Base-by-base conservation (phyloP, 495 filamentous ascomycete genomes). In the Penicillium robsamsonii region DNA sequence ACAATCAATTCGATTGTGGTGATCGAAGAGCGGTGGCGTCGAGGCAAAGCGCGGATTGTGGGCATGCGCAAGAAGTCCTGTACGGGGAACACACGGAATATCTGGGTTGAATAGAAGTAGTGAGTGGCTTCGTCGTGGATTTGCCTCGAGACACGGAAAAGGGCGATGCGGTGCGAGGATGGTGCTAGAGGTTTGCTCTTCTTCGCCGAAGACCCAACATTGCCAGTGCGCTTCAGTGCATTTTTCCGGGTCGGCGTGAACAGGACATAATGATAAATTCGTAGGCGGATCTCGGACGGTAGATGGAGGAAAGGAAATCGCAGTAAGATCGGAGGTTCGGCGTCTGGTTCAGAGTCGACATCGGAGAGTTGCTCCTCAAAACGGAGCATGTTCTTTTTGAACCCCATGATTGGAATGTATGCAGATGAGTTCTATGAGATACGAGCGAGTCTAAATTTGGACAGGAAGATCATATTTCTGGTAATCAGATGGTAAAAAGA, bases 291-390 rank as follows among this genome's bases (percentile, higher is more conserved):
- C 64, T 96, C 91, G 10, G 83, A 79, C 0, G 91, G 91, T 0
- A 96, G 77, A 46, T 86, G 80, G 65, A 95, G 81, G 70, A 95
- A 91, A 27, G 76, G 83, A 63, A 95, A 95, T 0, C 82, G 77
- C 24, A 53, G 29, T 51, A 30, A 48, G 25, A 31, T 33, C n/a
- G 33, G n/a, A 49, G 40, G 58, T 18, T 45, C 46, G 42, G 17
- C 11, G 20, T 55, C 57, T 48, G 51, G 50, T 45, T 62, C 62
- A 37, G 51, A 40, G 17, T 60, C 49, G 17, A 40, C 24, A n/a
- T 50, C 44, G 13, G 40, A 37, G 35, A 54, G 20, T 31, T 60
- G 54, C 24, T 63, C 51, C 51, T 61, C 55, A n/a, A 61, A 61
- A 17, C 50, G 61, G 37, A 52, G 43, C 51, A 49, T 44, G 30